A percentile compares a stretch with the other conserved stretches of the same genome.
Evolutionary conservation across 108 stramenopile genomes (phyloP).

Genomic region (Skeletonema grethae): DNA sequence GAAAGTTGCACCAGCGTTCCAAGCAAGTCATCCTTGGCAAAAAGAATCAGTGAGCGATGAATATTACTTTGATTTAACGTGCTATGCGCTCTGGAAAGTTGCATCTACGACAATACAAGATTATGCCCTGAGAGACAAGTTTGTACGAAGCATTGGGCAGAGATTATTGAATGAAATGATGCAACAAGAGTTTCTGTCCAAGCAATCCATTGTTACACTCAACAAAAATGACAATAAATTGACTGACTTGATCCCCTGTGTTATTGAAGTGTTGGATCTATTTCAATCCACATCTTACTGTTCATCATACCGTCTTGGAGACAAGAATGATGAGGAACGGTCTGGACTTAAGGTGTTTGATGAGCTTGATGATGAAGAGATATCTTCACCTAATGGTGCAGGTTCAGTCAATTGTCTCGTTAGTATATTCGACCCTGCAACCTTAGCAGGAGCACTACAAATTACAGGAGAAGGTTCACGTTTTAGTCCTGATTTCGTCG

Average conservation of each 20-base stretch:
- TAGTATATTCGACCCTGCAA: conserved; percentile 69
- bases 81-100: conserved; percentile 80
- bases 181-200: conserved; percentile 20
- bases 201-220: conserved; percentile 18
- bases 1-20: conserved; percentile 55
- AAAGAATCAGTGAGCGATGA: conserved; percentile 64
- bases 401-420: conserved; percentile 73
- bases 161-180: conserved; percentile 35
- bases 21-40: conserved; percentile 57
- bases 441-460: conserved; percentile 72
- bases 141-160: conserved; percentile 62
- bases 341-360: conserved; percentile 60
- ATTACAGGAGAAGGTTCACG: conserved; percentile 83
- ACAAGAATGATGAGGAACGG: conserved; percentile 45
- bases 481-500: conserved; percentile 81
- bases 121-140: conserved; percentile 60
- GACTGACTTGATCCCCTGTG: conserved; percentile 50
- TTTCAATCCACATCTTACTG: conserved; percentile 59
- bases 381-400: conserved; percentile 32
- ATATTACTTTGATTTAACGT: conserved; percentile 83
- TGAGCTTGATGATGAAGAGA: conserved; percentile 75
- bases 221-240: conserved; percentile 25
- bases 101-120: conserved; percentile 62
- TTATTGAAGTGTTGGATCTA: conserved; percentile 53
- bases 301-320: conserved; percentile 40